phyloP scores from a whole-genome alignment of 345 rosid species.

The Eutrema japonicum region DNA sequence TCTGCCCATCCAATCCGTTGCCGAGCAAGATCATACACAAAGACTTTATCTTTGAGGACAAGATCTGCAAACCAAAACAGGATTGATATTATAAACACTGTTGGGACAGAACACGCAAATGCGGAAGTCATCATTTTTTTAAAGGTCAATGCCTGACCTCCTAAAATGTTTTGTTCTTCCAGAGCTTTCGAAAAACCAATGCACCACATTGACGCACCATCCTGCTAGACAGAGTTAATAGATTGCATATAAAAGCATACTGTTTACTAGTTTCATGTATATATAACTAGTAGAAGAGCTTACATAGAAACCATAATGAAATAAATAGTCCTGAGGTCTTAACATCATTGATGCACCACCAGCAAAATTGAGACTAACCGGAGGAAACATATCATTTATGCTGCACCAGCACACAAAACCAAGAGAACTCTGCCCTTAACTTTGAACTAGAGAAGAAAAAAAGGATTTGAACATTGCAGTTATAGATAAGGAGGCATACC shows the following conservation, averaged over 20 bases:
- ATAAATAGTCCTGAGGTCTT: conserved; percentile 85
- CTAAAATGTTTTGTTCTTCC: conserved; percentile 72
- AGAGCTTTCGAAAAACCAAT: conserved; percentile 72
- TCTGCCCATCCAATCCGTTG: conserved; percentile 91
- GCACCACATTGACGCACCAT: conserved; percentile 87
- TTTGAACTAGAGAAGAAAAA: conserved; percentile 2
- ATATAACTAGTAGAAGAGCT: conserved; percentile 40
- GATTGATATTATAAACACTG: not conserved
- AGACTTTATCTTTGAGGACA: conserved; percentile 85
- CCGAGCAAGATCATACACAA: conserved; percentile 84
- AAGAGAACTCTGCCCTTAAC: not conserved
- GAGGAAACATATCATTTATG: conserved; percentile 70
- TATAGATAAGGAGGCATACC: conserved; percentile 50
- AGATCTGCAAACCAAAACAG: conserved; percentile 66
- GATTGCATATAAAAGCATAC: not conserved
- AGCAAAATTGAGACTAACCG: conserved; percentile 79
- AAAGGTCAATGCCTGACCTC: conserved; percentile 59
- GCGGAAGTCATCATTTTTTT: not conserved
- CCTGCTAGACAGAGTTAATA: conserved; percentile 49
- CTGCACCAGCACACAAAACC: conserved; percentile 47
- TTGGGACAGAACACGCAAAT: not conserved
- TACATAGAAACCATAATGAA: conserved; percentile 70
- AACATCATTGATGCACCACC: conserved; percentile 85
- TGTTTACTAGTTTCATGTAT: conserved; percentile 11
- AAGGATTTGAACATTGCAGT: conserved; percentile 23